Evolutionary conservation across 169 alveolate genomes (phyloP), one percentile per base, ranked within the genome.

Genomic region (Neospora caninum): DNA sequence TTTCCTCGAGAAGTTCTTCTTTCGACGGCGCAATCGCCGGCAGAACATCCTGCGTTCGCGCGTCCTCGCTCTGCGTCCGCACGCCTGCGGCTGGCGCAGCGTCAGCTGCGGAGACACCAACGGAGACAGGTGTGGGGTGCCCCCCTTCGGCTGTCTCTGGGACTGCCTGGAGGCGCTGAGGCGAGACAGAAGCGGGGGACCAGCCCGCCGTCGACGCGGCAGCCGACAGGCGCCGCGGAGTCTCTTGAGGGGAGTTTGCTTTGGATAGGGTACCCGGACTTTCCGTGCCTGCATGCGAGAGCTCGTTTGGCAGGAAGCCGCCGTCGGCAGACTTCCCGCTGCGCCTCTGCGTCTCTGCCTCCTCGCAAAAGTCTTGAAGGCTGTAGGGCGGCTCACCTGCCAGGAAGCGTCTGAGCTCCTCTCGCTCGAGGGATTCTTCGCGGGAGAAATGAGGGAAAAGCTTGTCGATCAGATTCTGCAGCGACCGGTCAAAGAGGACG

Each of bases 401-500:
- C 88, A 92, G 88, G 80, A 34, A 92, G 27, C 95, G 86, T 58
- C 69, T 82, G 82, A 94, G 94, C 88, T 91, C 94, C 92, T 89
- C 94, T 38, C 78, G 84, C 64, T 94, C 96, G 27, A 91, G 78
- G 36, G 73, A 49, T 54, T 96, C 97, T 69, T 87, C 92, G 38
- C 53, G 89, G 29, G 95, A 88, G 84, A 96, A 96, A 64, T 95
- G 96, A 27, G 97, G 97, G 70, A 96, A 94, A 34, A 96, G 84
- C 91, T 96, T 96, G 84, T 96, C 97, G 29, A 96, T 95, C 0
- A 96, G 84, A 53, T 95, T 96, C 86, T 96, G 97, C 86, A 95
- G 93, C 22, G 96, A 92, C 39, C 97, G 95, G 67, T 96, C 97
- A 58, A 93, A 95, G 42, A 92, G 67, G 27, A 92, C 95, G n/a